Base-by-base conservation (phyloP, 169 alveolate genomes). In the Theileria annulata region DNA sequence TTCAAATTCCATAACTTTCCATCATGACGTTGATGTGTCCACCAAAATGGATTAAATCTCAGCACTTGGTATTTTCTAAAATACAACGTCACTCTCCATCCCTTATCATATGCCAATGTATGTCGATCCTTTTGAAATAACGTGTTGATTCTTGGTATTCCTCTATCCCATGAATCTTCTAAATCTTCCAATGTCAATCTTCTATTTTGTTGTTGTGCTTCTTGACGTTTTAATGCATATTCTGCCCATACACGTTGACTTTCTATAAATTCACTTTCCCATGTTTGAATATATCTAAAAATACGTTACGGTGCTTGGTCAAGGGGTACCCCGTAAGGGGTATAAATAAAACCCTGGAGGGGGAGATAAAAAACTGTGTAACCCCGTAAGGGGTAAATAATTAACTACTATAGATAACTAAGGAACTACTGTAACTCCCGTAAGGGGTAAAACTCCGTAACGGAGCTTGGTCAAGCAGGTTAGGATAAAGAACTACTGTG, bases 11-110 rank as follows among this genome's bases (percentile, higher is more conserved):
- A 99, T 71, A 99, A 92, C 88, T 99, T 99, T 27, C 99, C 99
- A 82, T 99, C 99, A 83, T 99, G 99, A 76, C 98, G 94, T 64
- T 97, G 98, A 84, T 98, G 99, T n/a, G 99, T 99, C 99, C 99
- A 99, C 99, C 99, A 99, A 88, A 99, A 99, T 33, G 99, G 99
- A 80, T 99, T 98, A 79, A 96, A 92, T 83, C 96, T 96, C 79
- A 97, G 87, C 72, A 93, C 88, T 89, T 98, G 99, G 87, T 96
- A 99, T 87, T 98, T 98, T 83, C 98, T 98, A 91, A 98, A 99
- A 76, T 97, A 99, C 82, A 97, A 97, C 69, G 99, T 93, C 54
- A 99, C 98, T 86, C 99, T 95, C 99, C 99, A 99, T 15, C 99
- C 99, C 92, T 99, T 99, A 92, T 99, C 99, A 92, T 98, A 99